Percentiles rank a stretch among this genome's conserved stretches.
Evolutionary conservation across 2,329 filamentous ascomycete species (phyloP).

Genomic region (Aurifilum marmelostoma): DNA sequence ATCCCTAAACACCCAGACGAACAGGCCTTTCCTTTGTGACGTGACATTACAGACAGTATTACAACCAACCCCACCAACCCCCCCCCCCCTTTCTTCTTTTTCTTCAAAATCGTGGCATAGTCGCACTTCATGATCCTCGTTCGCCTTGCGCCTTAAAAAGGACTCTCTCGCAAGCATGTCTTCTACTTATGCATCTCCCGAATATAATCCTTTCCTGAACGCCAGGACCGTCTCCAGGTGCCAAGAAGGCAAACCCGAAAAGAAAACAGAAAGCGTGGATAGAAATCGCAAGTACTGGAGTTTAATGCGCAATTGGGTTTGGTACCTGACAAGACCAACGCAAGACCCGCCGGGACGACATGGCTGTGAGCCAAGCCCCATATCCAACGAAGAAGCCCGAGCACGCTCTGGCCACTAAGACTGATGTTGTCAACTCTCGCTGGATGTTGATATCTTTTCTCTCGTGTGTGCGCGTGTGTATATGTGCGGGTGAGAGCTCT

Average conservation of each 20-base stretch:
- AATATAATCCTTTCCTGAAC: constrained; percentile 14
- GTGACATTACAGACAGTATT: constrained; percentile 1
- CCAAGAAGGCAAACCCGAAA: constrained; percentile 1
- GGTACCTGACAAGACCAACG: constrained; percentile 24
- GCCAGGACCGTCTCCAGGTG: constrained; percentile 16
- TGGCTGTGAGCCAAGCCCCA: constrained; percentile 12
- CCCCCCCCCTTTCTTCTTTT: constrained; percentile 3
- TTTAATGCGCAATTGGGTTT: constrained; percentile 11
- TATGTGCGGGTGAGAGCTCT: constrained; percentile 3
- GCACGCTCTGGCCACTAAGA: constrained; percentile 11
- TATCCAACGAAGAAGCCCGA: constrained; percentile 14
- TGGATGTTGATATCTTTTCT: constrained; percentile 9
- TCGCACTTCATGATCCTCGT: constrained; percentile 11
- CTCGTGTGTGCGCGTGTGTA: too few species aligned
- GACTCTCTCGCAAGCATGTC: neutral
- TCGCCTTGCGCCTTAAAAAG: neutral
- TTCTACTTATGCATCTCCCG: constrained; percentile 4
- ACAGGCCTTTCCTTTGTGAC: neutral
- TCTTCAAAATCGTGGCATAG: constrained; percentile 2
- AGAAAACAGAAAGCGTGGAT: constrained; percentile 1
- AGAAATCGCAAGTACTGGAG: constrained; percentile 7
- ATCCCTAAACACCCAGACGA: constrained; percentile 7
- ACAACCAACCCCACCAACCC: neutral
- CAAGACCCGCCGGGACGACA: constrained; percentile 7
- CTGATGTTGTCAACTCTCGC: neutral